Conservation (phyloP, 2,329 filamentous ascomycete genomes). For the Coniochaeta sp. region DNA sequence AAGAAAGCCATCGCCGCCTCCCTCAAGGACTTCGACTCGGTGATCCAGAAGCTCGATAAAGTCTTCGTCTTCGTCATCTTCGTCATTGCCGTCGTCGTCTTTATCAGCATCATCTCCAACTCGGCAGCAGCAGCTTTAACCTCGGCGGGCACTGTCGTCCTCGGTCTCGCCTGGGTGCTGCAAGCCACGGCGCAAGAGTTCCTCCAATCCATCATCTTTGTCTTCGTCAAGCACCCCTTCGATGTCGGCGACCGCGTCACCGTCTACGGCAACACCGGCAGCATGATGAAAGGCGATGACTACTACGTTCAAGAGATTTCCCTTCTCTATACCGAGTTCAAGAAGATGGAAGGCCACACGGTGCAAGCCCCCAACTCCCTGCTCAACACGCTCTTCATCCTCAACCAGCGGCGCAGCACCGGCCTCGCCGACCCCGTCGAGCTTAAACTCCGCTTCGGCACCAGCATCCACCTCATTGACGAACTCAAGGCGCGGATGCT, state of each 20-base stretch:
- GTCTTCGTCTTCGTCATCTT: constrained; percentile 83
- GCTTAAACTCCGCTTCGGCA: constrained; percentile 83
- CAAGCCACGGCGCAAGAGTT: constrained; percentile 92
- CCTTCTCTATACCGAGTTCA: constrained; percentile 91
- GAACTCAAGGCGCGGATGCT: constrained; percentile 71
- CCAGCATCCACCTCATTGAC: constrained; percentile 75
- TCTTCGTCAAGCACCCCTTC: constrained; percentile 96
- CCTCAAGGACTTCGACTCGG: constrained; percentile 88
- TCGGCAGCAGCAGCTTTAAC: constrained; percentile 89
- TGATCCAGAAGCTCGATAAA: constrained; percentile 81
- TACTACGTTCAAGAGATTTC: constrained; percentile 96
- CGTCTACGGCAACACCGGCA: constrained; percentile 83
- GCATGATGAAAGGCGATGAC: constrained; percentile 73
- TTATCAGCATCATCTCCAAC: constrained; percentile 82
- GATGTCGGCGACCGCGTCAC: constrained; percentile 92
- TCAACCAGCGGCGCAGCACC: constrained; percentile 88
- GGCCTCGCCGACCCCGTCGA: constrained; percentile 80
- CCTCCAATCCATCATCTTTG: constrained; percentile 86
- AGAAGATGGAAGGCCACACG: constrained; percentile 96
- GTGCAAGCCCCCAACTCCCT: constrained; percentile 94
- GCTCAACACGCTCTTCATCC: constrained; percentile 86
- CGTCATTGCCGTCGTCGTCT: constrained; percentile 75
- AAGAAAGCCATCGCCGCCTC: constrained; percentile 93
- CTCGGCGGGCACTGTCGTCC: constrained; percentile 77
- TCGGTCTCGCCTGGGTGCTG: constrained; percentile 88